Evolutionary conservation across 2,329 filamentous ascomycete genomes (phyloP), one percentile per base, ranked within the genome.

Genomic region (Ophiostoma ips): DNA sequence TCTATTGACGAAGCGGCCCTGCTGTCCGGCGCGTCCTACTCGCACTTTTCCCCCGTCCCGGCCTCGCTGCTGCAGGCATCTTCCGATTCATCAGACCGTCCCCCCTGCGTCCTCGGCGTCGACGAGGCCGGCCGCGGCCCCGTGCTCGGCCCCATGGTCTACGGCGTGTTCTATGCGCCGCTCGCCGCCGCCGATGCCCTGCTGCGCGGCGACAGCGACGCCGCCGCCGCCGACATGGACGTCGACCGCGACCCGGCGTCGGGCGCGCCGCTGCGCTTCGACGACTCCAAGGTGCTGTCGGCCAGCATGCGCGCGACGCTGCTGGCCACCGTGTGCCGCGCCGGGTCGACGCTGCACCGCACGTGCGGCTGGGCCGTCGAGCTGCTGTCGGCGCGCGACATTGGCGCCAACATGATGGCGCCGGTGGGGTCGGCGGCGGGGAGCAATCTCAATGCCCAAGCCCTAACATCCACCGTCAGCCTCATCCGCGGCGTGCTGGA

Each of bases 381-480:
- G 19, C 72, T 83, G 16, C 78, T 96, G 55, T 94, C 87, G 0
- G 88, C 92, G 9, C 77, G 83, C 41, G 85, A 90, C 67, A 94
- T 95, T 59, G 77, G 75, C 37, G 76, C 87, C 8, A 77, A 78
- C 59, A 94, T 94, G 86, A 71, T 92, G 76, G 10, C 75, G 80
- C 2, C 69, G 71, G 10, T 75, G 80, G 2, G 69, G 71, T 9
- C 68, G 66, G 63, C 70, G 3, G 69, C 68, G 16, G 71, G 3
- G 94, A 95, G 48, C 68, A 98, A 98, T 63, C 77, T 98, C 56
- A 98, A 98, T 63, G 87, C 88, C 5, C 92, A 98, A 66, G 90
- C 90, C 16, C 84, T 92, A 79, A 89, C 95, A 64, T 86, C 90
- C 4, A 96, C 90, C 0, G 79, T 94, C 21, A 77, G 77, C 36